Evolutionary conservation across 768 basidiomycete genomes (phyloP).

Genomic region (Pisolithus tinctorius): DNA sequence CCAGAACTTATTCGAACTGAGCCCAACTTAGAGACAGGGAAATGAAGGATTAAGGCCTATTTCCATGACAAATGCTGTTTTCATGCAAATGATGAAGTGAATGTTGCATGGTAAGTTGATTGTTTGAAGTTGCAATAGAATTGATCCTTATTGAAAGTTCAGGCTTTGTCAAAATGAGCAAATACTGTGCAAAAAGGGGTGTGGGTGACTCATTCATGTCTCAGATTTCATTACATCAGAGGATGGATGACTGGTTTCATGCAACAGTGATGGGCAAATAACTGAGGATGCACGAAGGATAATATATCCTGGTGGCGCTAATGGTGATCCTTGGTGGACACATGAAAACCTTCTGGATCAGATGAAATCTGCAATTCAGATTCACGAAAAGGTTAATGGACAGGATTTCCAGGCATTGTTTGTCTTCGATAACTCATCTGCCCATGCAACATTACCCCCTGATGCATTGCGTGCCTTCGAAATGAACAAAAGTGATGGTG

Average conservation of each 20-base stretch:
- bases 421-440: constrained; percentile 8
- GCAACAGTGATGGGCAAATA: background rate
- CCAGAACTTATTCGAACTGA: too few relatives aligned
- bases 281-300: constrained; percentile 15
- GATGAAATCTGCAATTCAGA: constrained; percentile 5
- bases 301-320: constrained; percentile 11
- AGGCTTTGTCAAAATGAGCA: background rate
- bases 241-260: constrained; percentile 11
- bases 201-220: constrained; percentile 30
- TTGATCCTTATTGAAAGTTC: background rate
- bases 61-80: constrained; percentile 2
- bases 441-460: constrained; percentile 3
- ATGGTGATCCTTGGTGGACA: constrained; percentile 12
- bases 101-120: constrained; percentile 5
- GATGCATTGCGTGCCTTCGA: constrained; percentile 20
- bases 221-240: constrained; percentile 34
- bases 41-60: background rate
- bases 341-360: constrained; percentile 2
- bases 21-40: too few relatives aligned
- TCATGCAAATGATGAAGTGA: constrained; percentile 27
- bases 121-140: background rate
- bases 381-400: constrained; percentile 34
- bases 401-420: constrained; percentile 13
- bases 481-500: constrained; percentile 20
- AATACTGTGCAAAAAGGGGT: constrained; percentile 5